Evolutionary conservation across 192 early-diverging fungal species (phyloP), one percentile per base, ranked within the genome.

Genomic region (Rhizophagus sp.): DNA sequence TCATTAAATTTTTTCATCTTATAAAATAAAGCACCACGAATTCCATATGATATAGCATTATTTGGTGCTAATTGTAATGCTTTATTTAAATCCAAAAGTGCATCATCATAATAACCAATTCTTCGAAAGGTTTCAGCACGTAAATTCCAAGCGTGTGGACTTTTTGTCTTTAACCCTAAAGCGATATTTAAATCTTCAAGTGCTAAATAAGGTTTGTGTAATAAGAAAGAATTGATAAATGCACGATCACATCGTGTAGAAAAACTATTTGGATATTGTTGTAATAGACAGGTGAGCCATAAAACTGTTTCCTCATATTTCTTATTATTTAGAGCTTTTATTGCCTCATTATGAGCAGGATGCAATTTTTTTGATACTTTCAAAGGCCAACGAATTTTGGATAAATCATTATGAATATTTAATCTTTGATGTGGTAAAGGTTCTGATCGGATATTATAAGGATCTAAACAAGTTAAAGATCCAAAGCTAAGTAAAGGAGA

Each of bases 91-190:
- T 77, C 52, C 24, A 24, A 7, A 6, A 77, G 63, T 34, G 76
- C 62, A 36, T 77, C 76, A 39, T 77, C 63, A 77, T 77, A 77
- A n/a, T 30, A 11, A 25, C 52, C 15, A 34, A 77, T 77, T 33
- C 30, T 77, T 65, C 76, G 76, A 77, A 65, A 66, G 5, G 66
- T 66, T 47, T 65, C 62, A 64, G 63, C 76, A 25, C 76, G 62
- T 30, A 57, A 57, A 57, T 57, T 22, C 52, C 19, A 57, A 57
- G 52, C 52, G 7, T 57, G 52, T 22, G 52, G 5, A 57, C 17
- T 57, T 57, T 57, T 57, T 22, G 17, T 57, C 17, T 57, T 57
- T 57, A 57, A 22, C 22, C 52, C 0, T 57, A 57, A 22, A 57
- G 52, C 52, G 6, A 57, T 57, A 57, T 57, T 57, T 57, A 57